Percentiles rank a stretch among this genome's conserved stretches.
Conservation (phyloP, 2,329 filamentous ascomycete genomes). For the Uncinocarpus reesii region DNA sequence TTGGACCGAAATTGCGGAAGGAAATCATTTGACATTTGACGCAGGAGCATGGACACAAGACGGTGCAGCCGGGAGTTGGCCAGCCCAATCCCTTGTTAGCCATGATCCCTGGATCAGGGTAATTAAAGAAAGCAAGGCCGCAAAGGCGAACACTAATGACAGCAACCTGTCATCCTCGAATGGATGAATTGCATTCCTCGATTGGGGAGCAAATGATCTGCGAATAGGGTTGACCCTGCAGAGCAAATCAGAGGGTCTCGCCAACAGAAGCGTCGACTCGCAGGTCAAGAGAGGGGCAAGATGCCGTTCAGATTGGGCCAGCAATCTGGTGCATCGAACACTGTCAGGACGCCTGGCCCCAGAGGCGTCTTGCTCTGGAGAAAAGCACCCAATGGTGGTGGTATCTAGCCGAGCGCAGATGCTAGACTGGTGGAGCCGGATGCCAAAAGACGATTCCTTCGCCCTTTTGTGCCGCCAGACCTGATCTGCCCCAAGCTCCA, state of each 20-base stretch:
- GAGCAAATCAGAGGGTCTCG: not conserved
- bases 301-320: conserved; percentile 2
- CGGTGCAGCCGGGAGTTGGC: too few relatives aligned
- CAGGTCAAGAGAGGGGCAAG: conserved; percentile 4
- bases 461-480: not conserved
- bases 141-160: too few relatives aligned
- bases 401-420: conserved; percentile 6
- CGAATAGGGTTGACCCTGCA: conserved; percentile 2
- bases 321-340: conserved; percentile 1
- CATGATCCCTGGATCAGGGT: too few relatives aligned
- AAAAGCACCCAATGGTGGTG: conserved; percentile 1
- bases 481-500: conserved; percentile 3
- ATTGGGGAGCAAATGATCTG: conserved; percentile 13
- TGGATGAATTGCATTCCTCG: too few relatives aligned
- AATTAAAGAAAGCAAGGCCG: too few relatives aligned
- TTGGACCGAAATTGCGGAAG: too few relatives aligned
- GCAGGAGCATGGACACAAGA: too few relatives aligned
- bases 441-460: not conserved
- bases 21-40: too few relatives aligned
- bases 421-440: not conserved
- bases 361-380: not conserved
- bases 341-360: not conserved
- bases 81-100: too few relatives aligned
- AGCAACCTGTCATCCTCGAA: too few relatives aligned
- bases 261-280: conserved; percentile 1